Conservation (phyloP, 2,329 filamentous ascomycete species). For the Tolypocladium capitatum region DNA sequence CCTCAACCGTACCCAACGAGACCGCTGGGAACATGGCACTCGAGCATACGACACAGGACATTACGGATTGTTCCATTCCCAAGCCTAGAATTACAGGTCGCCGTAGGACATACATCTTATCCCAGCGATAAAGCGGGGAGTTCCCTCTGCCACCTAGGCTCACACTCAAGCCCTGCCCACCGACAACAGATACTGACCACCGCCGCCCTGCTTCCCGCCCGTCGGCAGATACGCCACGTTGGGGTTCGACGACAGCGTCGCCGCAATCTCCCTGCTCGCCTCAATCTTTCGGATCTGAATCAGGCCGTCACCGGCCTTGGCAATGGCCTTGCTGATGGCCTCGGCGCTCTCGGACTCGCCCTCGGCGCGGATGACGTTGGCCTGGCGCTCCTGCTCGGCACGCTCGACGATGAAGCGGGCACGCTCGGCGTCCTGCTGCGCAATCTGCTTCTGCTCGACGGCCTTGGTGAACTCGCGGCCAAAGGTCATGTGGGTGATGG, state of each 20-base stretch:
- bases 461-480: conserved; percentile 97
- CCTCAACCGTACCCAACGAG: not conserved
- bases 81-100: conserved; percentile 23
- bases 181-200: conserved; percentile 39
- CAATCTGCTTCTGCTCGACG: conserved; percentile 99
- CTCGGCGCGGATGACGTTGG: conserved; percentile 95
- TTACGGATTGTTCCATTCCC: conserved; percentile 3
- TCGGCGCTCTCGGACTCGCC: conserved; percentile 95
- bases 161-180: conserved; percentile 27
- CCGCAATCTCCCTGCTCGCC: conserved; percentile 88
- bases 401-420: conserved; percentile 97
- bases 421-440: conserved; percentile 95
- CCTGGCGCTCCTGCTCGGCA: conserved; percentile 96
- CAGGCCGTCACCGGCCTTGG: conserved; percentile 84
- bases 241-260: conserved; percentile 77
- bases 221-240: conserved; percentile 92
- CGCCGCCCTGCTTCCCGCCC: conserved; percentile 50
- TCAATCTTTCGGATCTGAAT: conserved; percentile 96
- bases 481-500: conserved; percentile 99
- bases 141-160: conserved; percentile 11
- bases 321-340: conserved; percentile 85
- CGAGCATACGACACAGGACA: not conserved
- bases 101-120: conserved; percentile 10
- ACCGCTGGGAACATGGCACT: not conserved
- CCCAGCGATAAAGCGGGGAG: conserved; percentile 19